Percentiles rank a stretch among this genome's conserved stretches.
These are phyloP conservation scores for Botrytis squamosa DNA, from an alignment of 2,329 filamentous ascomycete species.

Conservation along the genomic window DNA sequence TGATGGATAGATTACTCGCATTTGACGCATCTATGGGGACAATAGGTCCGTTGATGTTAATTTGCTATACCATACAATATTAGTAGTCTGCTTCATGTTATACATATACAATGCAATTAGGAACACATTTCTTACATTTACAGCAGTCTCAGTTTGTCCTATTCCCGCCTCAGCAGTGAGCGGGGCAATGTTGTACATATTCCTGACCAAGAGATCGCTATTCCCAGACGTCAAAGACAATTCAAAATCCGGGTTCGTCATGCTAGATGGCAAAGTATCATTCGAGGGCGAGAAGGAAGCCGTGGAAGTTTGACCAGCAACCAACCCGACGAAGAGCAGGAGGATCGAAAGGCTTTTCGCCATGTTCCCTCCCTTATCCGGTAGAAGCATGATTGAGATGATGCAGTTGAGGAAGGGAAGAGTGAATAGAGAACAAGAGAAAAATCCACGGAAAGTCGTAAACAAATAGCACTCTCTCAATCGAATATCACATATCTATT, in stretches of 20 bases:
- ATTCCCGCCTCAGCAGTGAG: slow-evolving; percentile 31
- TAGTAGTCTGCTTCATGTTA: background rate
- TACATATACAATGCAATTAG: background rate
- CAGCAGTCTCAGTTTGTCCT: slow-evolving; percentile 24
- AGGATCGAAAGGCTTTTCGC: slow-evolving; percentile 26
- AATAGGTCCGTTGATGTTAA: slow-evolving; percentile 21
- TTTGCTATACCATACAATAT: slow-evolving; percentile 21
- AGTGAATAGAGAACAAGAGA: background rate
- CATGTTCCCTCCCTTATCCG: slow-evolving; percentile 33
- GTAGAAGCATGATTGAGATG: slow-evolving; percentile 31
- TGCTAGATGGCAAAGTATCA: slow-evolving; percentile 27
- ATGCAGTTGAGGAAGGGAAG: background rate
- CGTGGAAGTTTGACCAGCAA: slow-evolving; percentile 28
- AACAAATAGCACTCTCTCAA: background rate
- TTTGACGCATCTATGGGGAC: slow-evolving; percentile 17
- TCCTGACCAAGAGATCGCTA: slow-evolving; percentile 21
- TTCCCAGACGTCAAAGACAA: slow-evolving; percentile 24
- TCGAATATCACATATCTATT: slow-evolving; percentile 12
- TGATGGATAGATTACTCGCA: slow-evolving; percentile 18
- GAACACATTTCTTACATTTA: slow-evolving; percentile 27
- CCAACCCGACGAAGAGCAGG: slow-evolving; percentile 26
- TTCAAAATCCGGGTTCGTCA: slow-evolving; percentile 25
- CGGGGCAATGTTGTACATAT: slow-evolving; percentile 33
- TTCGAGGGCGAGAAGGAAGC: slow-evolving; percentile 33
- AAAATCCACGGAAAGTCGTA: background rate